phyloP scores from a whole-genome alignment of 805 yeast species.

The Yarrowia hollandica region DNA sequence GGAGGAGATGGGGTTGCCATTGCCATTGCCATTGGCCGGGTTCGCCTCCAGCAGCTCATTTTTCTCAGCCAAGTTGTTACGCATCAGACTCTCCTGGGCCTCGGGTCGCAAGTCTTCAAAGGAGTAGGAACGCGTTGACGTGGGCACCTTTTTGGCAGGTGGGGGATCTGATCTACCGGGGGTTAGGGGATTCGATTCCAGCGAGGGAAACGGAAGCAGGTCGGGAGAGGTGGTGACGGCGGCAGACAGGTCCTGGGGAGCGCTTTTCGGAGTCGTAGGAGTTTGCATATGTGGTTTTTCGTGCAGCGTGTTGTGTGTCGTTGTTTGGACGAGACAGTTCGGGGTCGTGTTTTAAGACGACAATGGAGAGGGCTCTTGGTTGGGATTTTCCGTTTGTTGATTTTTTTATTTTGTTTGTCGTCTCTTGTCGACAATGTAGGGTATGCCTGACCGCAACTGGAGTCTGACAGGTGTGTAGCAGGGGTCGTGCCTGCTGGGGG shows the following conservation, averaged over 20 bases:
- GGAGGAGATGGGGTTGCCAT: no score
- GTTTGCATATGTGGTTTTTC: constrained; percentile 4
- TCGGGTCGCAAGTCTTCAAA: constrained; percentile 21
- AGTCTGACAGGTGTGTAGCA: no score
- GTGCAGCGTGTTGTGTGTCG: neutral
- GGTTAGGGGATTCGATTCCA: constrained; percentile 32
- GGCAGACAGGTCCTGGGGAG: neutral
- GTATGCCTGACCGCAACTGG: no score
- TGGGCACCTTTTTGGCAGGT: neutral
- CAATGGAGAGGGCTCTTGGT: no score
- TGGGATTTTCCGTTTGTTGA: no score
- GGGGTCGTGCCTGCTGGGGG: no score
- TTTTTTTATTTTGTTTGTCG: no score
- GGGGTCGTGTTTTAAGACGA: no score
- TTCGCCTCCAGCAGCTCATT: neutral
- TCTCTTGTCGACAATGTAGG: no score
- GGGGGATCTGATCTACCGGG: constrained; percentile 21
- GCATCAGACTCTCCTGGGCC: constrained; percentile 5
- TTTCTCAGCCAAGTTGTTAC: neutral
- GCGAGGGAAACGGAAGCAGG: constrained; percentile 33
- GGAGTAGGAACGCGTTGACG: constrained; percentile 2
- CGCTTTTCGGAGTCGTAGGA: neutral
- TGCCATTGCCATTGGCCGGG: neutral
- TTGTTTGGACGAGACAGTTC: neutral
- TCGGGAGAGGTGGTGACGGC: neutral